Base-by-base conservation (phyloP, 2,329 filamentous ascomycete species). In the Diatrype stigma region DNA sequence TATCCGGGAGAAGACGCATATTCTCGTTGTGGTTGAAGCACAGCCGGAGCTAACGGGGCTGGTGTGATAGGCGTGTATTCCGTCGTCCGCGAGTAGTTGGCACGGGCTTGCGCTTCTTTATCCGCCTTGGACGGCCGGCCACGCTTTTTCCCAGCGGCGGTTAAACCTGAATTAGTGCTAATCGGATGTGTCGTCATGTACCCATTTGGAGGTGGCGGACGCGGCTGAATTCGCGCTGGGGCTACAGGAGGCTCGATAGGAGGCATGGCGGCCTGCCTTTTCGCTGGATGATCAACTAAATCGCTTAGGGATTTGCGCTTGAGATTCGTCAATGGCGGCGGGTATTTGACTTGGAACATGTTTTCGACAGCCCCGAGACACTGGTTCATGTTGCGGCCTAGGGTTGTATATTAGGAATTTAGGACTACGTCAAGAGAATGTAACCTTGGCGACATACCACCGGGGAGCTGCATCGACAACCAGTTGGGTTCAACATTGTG, bases 361-460 rank as follows among this genome's bases (percentile, higher is more conserved):
- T 65, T 67, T 37, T 72, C 67, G 44, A 70, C 67, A 35, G 70
- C 68, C 46, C 69, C 60, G 49, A 76, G 63, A 56, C 74, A 78
- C 57, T 78, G 73, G 32, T 68, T 68, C 67, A 77, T 69, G 55
- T 71, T 77, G 48, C 75, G 74, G 32, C 75, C 75, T 78, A 50
- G 26, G 49, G 35, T 54, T 37, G n/a, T 16, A 37, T 45, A 58
- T 65, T 62, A 64, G 61, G 58, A 52, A 46, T 19, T 22, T 49
- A 37, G 51, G 44, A 21, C 22, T 44, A 50, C 46, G 7, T 37
- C 47, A 48, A 55, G 44, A 46, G 49, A 26, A 44, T 46, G 50
- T 55, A 51, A 47, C 46, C 44, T 47, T 53, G 53, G 48, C 48
- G 22, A 61, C 68, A 53, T 70, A 78, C 75, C 75, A 50, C 61